phyloP scores from a whole-genome alignment of 129 eudicot genomes.

The Glebionis coronaria region DNA sequence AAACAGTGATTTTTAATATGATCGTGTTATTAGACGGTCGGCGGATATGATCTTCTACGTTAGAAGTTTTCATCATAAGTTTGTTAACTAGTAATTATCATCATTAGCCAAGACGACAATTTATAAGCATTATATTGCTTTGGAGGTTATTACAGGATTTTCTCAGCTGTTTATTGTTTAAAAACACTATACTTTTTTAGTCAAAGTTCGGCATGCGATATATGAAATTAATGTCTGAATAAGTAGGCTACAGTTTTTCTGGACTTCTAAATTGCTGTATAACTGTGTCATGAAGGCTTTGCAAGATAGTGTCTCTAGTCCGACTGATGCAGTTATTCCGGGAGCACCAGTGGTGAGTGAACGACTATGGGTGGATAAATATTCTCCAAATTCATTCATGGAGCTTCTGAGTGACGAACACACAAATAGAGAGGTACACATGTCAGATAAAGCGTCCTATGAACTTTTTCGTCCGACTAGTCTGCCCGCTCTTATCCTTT shows the following conservation, averaged over 20 bases:
- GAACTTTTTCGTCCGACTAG: constrained; percentile 5
- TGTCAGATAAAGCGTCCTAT: background rate
- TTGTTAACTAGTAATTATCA: background rate
- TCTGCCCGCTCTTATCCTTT: background rate
- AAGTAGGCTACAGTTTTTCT: background rate
- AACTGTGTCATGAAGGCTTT: constrained; percentile 54
- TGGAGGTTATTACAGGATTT: constrained; percentile 2
- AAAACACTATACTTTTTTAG: background rate
- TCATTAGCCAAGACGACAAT: background rate
- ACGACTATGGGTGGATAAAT: constrained; percentile 94
- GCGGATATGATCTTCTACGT: background rate
- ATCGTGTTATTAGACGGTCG: background rate
- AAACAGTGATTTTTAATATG: too few species aligned
- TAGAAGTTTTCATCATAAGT: background rate
- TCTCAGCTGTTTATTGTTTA: background rate
- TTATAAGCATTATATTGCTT: background rate
- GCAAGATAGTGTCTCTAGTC: constrained; percentile 55
- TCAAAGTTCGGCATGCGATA: background rate
- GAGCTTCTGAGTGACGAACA: constrained; percentile 97
- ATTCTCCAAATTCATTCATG: constrained; percentile 91
- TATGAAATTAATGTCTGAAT: constrained; percentile 11
- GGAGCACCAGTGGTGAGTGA: constrained; percentile 52
- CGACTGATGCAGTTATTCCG: constrained; percentile 28
- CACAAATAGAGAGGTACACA: constrained; percentile 83
- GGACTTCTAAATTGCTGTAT: constrained; percentile 9